Conservation (phyloP, 805 yeast genomes). For the Teunomyces tritomae region DNA sequence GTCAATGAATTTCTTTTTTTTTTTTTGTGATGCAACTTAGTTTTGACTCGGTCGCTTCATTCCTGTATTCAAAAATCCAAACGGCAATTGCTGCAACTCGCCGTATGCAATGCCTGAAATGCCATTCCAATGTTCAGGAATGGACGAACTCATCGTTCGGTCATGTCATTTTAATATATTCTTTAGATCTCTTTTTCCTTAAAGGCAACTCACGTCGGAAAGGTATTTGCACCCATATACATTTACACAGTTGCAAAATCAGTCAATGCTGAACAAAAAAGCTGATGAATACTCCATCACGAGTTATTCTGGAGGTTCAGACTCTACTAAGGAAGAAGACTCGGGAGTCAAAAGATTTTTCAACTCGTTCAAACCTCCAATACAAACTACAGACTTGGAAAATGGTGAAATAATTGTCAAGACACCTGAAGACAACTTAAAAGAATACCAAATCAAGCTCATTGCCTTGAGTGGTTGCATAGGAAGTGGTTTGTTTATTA, state of each 20-base stretch:
- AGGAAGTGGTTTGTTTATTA: constrained; percentile 20
- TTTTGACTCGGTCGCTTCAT: background rate
- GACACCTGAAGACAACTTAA: constrained; percentile 11
- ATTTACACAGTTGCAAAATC: background rate
- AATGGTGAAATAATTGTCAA: constrained; percentile 3
- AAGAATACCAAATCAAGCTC: constrained; percentile 12
- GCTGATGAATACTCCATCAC: constrained; percentile 1
- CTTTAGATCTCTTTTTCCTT: background rate
- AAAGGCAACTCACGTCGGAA: constrained; percentile 3
- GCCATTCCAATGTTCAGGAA: background rate
- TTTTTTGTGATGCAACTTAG: background rate
- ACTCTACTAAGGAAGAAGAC: background rate
- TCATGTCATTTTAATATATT: constrained; percentile 3
- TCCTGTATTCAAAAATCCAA: background rate
- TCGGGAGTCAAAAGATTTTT: constrained; percentile 3
- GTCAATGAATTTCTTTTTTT: background rate
- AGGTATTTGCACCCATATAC: background rate
- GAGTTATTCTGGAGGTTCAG: constrained; percentile 1
- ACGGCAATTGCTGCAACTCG: constrained; percentile 1
- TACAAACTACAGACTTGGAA: constrained; percentile 5
- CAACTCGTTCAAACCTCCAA: constrained; percentile 8
- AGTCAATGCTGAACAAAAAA: constrained; percentile 3
- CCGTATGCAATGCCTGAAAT: background rate
- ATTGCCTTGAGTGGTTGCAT: constrained; percentile 20
- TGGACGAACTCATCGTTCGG: constrained; percentile 3